Evolutionary conservation across 495 filamentous ascomycete species (phyloP), one percentile per base, ranked within the genome.

Genomic region (Cryomyces antarcticus): DNA sequence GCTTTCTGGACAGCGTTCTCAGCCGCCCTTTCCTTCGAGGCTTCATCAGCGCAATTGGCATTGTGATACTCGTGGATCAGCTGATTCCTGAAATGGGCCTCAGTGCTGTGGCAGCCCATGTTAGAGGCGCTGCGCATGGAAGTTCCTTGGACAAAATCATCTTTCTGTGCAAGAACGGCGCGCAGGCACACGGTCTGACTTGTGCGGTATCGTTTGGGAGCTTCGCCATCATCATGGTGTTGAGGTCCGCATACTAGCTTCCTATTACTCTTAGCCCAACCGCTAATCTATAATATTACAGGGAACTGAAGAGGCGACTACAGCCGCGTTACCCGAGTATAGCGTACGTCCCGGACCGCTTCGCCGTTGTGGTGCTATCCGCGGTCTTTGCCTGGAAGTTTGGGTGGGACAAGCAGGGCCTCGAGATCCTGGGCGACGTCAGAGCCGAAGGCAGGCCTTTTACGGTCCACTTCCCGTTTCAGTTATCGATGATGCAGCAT

Each of bases 1-100:
- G 89, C 0, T 99, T 96, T 49, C 55, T 99, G 46, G 89, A 99
- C 55, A 92, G 80, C 54, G 87, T 99, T 36, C 67, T 99, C 43
- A 93, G 84, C 49, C 67, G 87, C 28, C 92, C 89, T 0, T 93
- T 99, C 49, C 62, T 96, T 29, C 67, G 89, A 42, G 89, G 89
- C 2, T 99, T 99, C 59, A 95, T 99, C 59, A 87, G 79, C 39
- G 88, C 92, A 30, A 84, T 99, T 56, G 89, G 89, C 31, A 80
- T 93, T 37, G 86, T 96, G 38, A 96, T 99, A 54, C 70, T 92
- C 38, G 82, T 95, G 29, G 89, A 96, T 57, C 89, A 99, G 59
- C 62, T 94, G 39, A 80, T 95, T 34, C 84, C 86, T 3, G 85
- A 96, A 57, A 66, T 88, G 53, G 89, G 89, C 4, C 66, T 99